Conservation (phyloP, 495 filamentous ascomycete genomes). For the Daldinia bambusicola region DNA sequence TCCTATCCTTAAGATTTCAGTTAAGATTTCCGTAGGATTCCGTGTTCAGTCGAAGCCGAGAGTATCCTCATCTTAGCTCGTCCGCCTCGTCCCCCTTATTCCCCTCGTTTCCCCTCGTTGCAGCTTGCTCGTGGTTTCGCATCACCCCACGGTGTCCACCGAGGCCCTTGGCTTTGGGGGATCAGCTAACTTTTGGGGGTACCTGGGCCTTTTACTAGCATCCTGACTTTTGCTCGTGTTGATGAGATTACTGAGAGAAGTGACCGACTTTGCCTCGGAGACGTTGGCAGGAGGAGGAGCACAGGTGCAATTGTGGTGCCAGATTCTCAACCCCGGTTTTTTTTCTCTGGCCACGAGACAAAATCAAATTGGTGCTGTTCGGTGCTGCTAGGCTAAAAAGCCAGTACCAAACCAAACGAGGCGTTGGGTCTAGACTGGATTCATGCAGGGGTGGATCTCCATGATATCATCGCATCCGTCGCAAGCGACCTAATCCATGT, state of each 20-base stretch:
- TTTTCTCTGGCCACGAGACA: conserved; percentile 35
- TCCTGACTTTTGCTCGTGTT: conserved; percentile 2
- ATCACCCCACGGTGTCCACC: conserved; percentile 7
- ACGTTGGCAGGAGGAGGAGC: conserved; percentile 13
- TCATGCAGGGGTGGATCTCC: conserved; percentile 37
- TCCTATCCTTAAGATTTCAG: background rate
- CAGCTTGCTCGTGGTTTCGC: background rate
- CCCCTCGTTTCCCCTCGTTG: too few relatives aligned
- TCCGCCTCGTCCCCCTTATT: background rate
- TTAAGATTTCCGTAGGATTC: background rate
- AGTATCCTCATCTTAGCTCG: background rate
- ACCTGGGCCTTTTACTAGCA: background rate
- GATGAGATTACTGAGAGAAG: conserved; percentile 18
- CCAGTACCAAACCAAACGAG: conserved; percentile 25
- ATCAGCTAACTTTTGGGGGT: conserved; percentile 11
- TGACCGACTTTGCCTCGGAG: conserved; percentile 11
- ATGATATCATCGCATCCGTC: conserved; percentile 46
- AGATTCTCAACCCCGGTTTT: conserved; percentile 20
- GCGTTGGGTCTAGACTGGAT: conserved; percentile 33
- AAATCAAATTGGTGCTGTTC: conserved; percentile 12
- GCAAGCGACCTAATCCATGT: conserved; percentile 28
- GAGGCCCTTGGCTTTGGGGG: background rate
- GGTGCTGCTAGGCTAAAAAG: conserved; percentile 31
- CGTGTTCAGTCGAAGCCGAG: conserved; percentile 7
- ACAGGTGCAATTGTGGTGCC: conserved; percentile 10